A percentile compares a stretch with the other conserved stretches of the same genome.
These are phyloP conservation scores for Xylaria grammica DNA, from an alignment of 495 filamentous ascomycete species.

Conservation along the genomic window DNA sequence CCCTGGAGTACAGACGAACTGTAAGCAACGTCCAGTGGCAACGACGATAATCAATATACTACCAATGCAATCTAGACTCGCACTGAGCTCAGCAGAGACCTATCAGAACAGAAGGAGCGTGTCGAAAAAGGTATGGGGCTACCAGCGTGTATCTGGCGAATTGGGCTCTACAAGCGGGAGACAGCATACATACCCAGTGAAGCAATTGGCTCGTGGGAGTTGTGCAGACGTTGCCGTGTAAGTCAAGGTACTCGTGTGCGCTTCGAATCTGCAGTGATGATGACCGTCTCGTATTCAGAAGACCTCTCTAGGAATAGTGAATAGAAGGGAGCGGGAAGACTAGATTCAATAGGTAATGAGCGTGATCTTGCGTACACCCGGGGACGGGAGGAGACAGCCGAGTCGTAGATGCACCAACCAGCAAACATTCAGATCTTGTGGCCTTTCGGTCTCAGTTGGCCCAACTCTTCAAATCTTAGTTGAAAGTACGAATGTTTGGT, in stretches of 20 bases:
- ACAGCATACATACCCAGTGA: constrained; percentile 39
- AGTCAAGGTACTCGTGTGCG: constrained; percentile 32
- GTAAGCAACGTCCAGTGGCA: constrained; percentile 27
- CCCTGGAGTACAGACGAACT: constrained; percentile 6
- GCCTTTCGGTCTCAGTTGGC: constrained; percentile 13
- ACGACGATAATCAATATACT: constrained; percentile 31
- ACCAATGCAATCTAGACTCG: constrained; percentile 28
- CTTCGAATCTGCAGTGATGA: constrained; percentile 31
- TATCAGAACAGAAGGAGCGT: constrained; percentile 34
- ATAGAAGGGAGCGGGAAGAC: constrained; percentile 10
- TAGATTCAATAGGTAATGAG: constrained; percentile 20
- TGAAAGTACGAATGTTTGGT: constrained; percentile 8
- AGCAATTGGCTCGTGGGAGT: constrained; percentile 36
- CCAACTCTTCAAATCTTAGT: constrained; percentile 13
- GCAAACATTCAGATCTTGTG: constrained; percentile 23
- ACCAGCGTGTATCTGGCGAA: constrained; percentile 33
- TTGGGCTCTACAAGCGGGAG: constrained; percentile 39
- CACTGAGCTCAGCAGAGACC: constrained; percentile 29
- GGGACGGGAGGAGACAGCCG: constrained; percentile 23
- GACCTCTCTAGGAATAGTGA: constrained; percentile 9
- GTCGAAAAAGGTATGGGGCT: constrained; percentile 33
- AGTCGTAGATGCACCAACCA: constrained; percentile 23
- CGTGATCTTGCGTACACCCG: constrained; percentile 24
- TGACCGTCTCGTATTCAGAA: constrained; percentile 24
- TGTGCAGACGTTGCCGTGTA: constrained; percentile 29